Base-by-base conservation (phyloP, 2,329 filamentous ascomycete species). In the Bipolaris cookei region DNA sequence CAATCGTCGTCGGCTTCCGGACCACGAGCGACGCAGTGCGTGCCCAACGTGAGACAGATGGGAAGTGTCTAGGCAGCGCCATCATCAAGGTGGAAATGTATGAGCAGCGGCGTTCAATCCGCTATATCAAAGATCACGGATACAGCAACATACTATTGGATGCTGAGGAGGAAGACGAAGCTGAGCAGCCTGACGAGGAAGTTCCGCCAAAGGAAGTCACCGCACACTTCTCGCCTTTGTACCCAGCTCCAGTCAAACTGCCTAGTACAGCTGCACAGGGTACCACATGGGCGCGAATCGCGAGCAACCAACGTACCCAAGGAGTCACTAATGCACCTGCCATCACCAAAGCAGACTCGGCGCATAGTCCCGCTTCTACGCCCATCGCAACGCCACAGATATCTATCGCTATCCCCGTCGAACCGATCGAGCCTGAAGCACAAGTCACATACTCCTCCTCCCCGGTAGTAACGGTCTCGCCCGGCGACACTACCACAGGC, bases 81-180 rank as follows among this genome's bases (percentile, higher is more conserved):
- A 44, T 67, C 6, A 45, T 68, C 1, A 51, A 47, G 2, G 64
- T 67, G 0, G 66, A 68, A 20, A 43, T 48, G 20, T 67, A 63
- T 43, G 58, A 58, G 35, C 54, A 63, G 34, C 54, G 45, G 5
- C 58, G 55, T 13, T 64, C 63, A 7, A 32, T 64, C 4, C 48
- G 61, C n/a, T 46, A 53, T 14, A 10, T 59, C 25, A 5, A 55
- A 37, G 46, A 57, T 32, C 41, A 51, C 41, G 44, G 53, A 41
- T 34, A 43, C 20, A 8, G 38, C 30, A 41, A 44, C 6, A 50
- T 45, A 34, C 20, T 46, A n/a, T 25, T 44, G 28, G 42, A 51
- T 1, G 35, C 1, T 13, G 28, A n/a, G 14, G 46, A 58, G 7
- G 47, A 49, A 2, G 34, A 53, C 4, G 38, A 55, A 25, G 35